These are phyloP conservation scores for Symbiodinium pilosum DNA, from an alignment of 73 alveolate genomes.

Conservation along the genomic window DNA sequence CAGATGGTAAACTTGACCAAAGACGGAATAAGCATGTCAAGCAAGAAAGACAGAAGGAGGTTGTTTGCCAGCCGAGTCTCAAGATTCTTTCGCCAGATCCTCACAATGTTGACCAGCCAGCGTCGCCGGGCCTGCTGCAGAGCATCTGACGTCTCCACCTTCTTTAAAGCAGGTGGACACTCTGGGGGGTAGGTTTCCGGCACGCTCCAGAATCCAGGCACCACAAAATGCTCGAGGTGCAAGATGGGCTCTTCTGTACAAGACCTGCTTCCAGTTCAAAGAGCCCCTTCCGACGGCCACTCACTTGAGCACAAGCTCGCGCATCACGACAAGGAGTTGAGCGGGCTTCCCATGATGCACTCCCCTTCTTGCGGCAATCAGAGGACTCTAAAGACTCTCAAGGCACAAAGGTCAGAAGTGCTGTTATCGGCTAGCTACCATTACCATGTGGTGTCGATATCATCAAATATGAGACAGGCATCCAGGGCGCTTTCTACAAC, in stretches of 20 bases:
- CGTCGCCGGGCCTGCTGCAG: slow-evolving; percentile 63
- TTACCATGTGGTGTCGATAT: not conserved
- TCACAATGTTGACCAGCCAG: slow-evolving; percentile 20
- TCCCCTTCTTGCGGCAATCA: too few relatives aligned
- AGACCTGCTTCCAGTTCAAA: slow-evolving; percentile 25
- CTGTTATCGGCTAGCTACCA: too few relatives aligned
- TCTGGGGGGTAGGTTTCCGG: not conserved
- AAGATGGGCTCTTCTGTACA: slow-evolving; percentile 65
- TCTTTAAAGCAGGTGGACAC: not conserved
- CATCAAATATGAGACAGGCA: not conserved
- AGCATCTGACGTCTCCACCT: too few relatives aligned
- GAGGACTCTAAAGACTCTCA: too few relatives aligned
- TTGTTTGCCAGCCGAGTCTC: too few relatives aligned
- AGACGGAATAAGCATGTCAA: too few relatives aligned
- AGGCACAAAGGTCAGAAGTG: too few relatives aligned
- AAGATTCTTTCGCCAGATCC: slow-evolving; percentile 5
- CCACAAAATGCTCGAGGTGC: slow-evolving; percentile 75
- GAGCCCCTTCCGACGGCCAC: too few relatives aligned
- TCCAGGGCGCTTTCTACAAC: not conserved
- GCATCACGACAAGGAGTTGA: too few relatives aligned
- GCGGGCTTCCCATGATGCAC: not conserved
- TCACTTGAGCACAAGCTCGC: too few relatives aligned
- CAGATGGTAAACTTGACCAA: too few relatives aligned
- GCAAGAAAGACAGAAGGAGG: too few relatives aligned
- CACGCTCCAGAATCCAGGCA: slow-evolving; percentile 81